Percentiles rank a stretch among this genome's conserved stretches.
Evolutionary conservation across 257 asterid genomes (phyloP).

Genomic region (Penstemon eatonii): DNA sequence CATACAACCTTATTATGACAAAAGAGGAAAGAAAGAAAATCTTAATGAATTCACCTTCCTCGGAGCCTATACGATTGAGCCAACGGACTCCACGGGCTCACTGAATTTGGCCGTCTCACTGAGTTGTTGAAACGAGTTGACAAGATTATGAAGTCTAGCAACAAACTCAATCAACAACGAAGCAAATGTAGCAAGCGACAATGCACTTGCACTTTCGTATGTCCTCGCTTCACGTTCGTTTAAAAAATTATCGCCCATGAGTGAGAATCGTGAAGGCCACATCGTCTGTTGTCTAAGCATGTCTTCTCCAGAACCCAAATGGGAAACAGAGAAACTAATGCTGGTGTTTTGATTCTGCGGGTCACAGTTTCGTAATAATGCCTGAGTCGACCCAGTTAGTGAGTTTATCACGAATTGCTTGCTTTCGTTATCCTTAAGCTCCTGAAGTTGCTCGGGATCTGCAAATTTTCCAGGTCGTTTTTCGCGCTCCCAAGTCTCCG

Average conservation of each 20-base stretch:
- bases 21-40: no score
- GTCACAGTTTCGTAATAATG: slow-evolving; percentile 35
- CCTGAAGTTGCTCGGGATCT: slow-evolving; percentile 62
- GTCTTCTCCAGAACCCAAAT: slow-evolving; percentile 72
- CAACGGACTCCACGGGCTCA: slow-evolving; percentile 43
- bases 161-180: slow-evolving; percentile 86
- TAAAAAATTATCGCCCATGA: slow-evolving; percentile 58
- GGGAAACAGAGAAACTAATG: slow-evolving; percentile 47
- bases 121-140: slow-evolving; percentile 63
- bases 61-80: no score
- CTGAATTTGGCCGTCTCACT: slow-evolving; percentile 73
- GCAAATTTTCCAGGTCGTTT: slow-evolving; percentile 53
- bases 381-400: slow-evolving; percentile 52
- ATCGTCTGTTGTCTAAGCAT: slow-evolving; percentile 55
- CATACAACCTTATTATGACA: no score
- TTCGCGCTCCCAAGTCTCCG: slow-evolving; percentile 72
- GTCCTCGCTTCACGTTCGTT: slow-evolving; percentile 87
- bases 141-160: slow-evolving; percentile 91
- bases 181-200: slow-evolving; percentile 83
- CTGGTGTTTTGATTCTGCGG: slow-evolving; percentile 45
- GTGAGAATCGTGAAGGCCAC: slow-evolving; percentile 97
- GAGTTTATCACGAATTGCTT: slow-evolving; percentile 52
- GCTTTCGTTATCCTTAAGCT: slow-evolving; percentile 62
- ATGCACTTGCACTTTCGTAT: slow-evolving; percentile 83
- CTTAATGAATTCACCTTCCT: no score